phyloP scores from a whole-genome alignment of 176 grass and related monocot genomes.

The Oryza brachyantha region DNA sequence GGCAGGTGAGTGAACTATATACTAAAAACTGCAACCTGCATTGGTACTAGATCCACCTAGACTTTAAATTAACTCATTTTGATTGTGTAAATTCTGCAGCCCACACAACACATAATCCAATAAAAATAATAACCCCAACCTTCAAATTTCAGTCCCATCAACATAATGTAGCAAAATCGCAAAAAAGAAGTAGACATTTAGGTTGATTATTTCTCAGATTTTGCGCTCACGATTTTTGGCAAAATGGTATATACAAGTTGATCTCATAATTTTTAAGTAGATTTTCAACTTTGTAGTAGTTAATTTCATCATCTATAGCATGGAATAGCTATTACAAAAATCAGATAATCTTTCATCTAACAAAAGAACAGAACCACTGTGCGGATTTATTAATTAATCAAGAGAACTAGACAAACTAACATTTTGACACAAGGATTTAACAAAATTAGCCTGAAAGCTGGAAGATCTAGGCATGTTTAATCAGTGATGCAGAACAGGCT shows the following conservation, averaged over 20 bases:
- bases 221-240: no score
- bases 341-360: no score
- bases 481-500: background rate
- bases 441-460: background rate
- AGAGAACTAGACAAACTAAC: background rate
- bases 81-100: background rate
- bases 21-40: background rate
- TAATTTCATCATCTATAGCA: no score
- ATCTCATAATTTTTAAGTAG: no score
- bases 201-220: no score
- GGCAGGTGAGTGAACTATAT: background rate
- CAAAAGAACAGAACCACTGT: no score
- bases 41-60: background rate
- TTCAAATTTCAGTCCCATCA: background rate
- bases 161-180: background rate
- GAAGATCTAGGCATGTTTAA: background rate
- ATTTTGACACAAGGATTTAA: background rate
- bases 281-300: no score
- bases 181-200: background rate
- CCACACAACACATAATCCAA: background rate
- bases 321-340: no score
- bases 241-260: no score
- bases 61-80: background rate
- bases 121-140: background rate
- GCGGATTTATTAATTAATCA: background rate